Evolutionary conservation across 2,329 filamentous ascomycete species (phyloP), one percentile per base, ranked within the genome.

Genomic region (Penicillium concentricum): DNA sequence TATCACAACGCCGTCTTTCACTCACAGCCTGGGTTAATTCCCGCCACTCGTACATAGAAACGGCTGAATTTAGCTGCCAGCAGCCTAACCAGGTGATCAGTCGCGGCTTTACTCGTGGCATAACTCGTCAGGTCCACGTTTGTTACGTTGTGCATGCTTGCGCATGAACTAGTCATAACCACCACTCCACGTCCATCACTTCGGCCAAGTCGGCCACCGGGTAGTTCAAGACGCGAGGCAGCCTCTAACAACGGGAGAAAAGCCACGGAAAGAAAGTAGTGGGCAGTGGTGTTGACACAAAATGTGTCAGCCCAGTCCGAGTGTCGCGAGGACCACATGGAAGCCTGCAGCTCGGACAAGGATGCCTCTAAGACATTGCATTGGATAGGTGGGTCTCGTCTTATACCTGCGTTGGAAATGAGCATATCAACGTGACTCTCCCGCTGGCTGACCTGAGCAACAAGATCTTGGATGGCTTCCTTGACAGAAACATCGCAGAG

Each of bases 51-150:
- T 13, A 78, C 73, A 67, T 78, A 78, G 61, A 73, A 77, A 50
- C 71, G 68, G 22, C 67, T 68, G 56, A 80, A 82, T 61, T 83
- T 82, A 7, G 74, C 72, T 6, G 81, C 80, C 54, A 83, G 59
- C 52, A 83, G 64, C 48, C 64, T 72, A 2, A 82, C 80, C 15
- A 82, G 62, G 70, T 83, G 80, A 65, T 82, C 80, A 1, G 79
- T 81, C 0, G 79, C 80, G 1, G 80, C 80, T 60, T 83, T 82
- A 59, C 78, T 82, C 0, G 76, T 66, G 0, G 79, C 79, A 58
- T 83, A 82, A 61, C 77, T 80, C 5, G 79, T 82, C 63, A 82
- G 67, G 58, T 82, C 80, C 4, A 82, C 72, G 60, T 82, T 82
- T 1, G 80, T 82, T 1, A 66, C 76, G 64, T 81, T 82, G 57